Conservation (phyloP, 805 yeast species). For the Torulaspora franciscae region DNA sequence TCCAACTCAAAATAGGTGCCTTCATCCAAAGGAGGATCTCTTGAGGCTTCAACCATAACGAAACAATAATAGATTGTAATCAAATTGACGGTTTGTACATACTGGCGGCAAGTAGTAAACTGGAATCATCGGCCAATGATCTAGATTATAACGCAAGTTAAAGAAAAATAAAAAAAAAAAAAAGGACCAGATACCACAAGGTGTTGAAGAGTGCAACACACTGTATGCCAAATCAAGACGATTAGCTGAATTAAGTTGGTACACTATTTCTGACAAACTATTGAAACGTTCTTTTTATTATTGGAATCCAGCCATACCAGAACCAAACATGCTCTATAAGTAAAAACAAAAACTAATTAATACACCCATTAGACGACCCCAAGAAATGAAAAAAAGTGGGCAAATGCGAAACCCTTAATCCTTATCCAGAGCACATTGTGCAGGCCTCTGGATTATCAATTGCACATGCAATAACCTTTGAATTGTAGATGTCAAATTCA, state of each 20-base stretch:
- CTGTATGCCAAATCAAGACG: too few species aligned
- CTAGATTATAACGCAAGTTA: too few species aligned
- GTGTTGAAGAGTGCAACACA: too few species aligned
- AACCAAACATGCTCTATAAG: slow-evolving; percentile 2
- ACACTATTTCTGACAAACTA: background rate
- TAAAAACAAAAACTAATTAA: slow-evolving; percentile 8
- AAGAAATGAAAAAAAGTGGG: slow-evolving; percentile 3
- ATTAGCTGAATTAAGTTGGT: too few species aligned
- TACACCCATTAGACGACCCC: slow-evolving; percentile 13
- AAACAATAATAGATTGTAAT: too few species aligned
- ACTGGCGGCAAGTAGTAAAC: too few species aligned
- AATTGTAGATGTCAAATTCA: slow-evolving; percentile 73
- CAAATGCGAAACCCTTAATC: background rate
- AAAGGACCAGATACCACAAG: too few species aligned
- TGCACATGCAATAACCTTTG: slow-evolving; percentile 94
- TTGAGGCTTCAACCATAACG: background rate
- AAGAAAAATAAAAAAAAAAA: too few species aligned
- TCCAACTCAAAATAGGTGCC: slow-evolving; percentile 5
- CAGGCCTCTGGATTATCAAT: slow-evolving; percentile 96
- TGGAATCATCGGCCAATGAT: too few species aligned
- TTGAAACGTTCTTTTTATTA: background rate
- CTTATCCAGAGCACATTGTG: slow-evolving; percentile 96
- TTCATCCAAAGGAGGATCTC: background rate
- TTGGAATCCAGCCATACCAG: background rate
- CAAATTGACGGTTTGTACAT: too few species aligned